phyloP scores from a whole-genome alignment of 306 rosid species.

The Malus fusca region DNA sequence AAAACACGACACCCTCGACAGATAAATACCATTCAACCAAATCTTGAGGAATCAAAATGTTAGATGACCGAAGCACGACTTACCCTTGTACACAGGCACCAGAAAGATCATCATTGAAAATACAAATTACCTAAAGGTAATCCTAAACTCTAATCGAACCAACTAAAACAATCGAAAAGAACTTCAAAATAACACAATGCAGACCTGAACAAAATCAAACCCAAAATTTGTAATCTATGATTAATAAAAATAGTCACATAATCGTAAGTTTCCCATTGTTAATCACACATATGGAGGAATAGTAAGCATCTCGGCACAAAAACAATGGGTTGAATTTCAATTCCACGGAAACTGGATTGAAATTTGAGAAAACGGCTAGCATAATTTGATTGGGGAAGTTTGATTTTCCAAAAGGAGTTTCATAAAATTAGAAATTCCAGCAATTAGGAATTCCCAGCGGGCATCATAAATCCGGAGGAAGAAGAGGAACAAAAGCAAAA shows the following conservation, averaged over 20 bases:
- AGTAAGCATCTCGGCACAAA: not conserved
- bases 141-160: not conserved
- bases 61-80: not conserved
- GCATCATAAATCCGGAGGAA: not conserved
- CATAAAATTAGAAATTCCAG: not conserved
- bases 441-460: not conserved
- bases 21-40: not conserved
- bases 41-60: not conserved
- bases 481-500: not conserved
- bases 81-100: not conserved
- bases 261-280: not conserved
- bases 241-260: not conserved
- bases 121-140: not conserved
- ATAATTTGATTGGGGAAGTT: not conserved
- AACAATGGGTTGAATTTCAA: not conserved
- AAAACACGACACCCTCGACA: not conserved
- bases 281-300: not conserved
- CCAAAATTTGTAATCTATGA: not conserved
- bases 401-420: not conserved
- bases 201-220: not conserved
- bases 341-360: not conserved
- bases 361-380: not conserved
- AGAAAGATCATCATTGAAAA: not conserved
- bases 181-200: not conserved
- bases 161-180: too few species aligned